These are phyloP conservation scores for Colletotrichum shisoi DNA, from an alignment of 2,329 filamentous ascomycete genomes.

Conservation along the genomic window DNA sequence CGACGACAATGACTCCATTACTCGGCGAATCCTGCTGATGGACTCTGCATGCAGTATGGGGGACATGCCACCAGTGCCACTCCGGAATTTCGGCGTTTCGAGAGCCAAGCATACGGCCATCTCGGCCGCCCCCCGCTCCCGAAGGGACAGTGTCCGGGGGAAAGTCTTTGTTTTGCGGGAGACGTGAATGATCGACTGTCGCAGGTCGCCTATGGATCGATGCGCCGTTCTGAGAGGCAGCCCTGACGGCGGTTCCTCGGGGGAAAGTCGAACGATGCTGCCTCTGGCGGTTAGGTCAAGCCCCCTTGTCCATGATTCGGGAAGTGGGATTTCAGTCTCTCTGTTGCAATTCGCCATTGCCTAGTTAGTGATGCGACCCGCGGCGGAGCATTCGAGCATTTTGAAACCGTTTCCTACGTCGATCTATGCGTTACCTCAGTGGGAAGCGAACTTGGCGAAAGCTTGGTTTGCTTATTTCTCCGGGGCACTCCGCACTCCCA, in stretches of 20 bases:
- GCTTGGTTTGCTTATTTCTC: slow-evolving; percentile 37
- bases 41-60: no score
- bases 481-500: slow-evolving; percentile 14
- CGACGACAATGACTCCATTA: not conserved
- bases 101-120: slow-evolving; percentile 28
- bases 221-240: not conserved
- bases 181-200: slow-evolving; percentile 36
- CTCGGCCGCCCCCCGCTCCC: not conserved
- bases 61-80: not conserved
- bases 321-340: not conserved
- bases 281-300: not conserved
- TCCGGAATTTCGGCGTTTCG: slow-evolving; percentile 35
- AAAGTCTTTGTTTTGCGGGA: slow-evolving; percentile 3
- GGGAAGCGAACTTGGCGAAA: slow-evolving; percentile 37
- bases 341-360: slow-evolving; percentile 20
- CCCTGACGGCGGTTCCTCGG: not conserved
- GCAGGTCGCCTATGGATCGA: slow-evolving; percentile 19
- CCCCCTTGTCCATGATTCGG: not conserved
- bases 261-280: slow-evolving; percentile 6
- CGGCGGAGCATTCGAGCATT: slow-evolving; percentile 13
- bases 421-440: slow-evolving; percentile 32
- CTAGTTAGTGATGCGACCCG: slow-evolving; percentile 17
- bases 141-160: slow-evolving; percentile 13
- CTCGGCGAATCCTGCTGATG: not conserved
- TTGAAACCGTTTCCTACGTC: slow-evolving; percentile 27